These are phyloP conservation scores for Phyllosticta paracitricarpa DNA, from an alignment of 2,329 filamentous ascomycete species.

Conservation along the genomic window DNA sequence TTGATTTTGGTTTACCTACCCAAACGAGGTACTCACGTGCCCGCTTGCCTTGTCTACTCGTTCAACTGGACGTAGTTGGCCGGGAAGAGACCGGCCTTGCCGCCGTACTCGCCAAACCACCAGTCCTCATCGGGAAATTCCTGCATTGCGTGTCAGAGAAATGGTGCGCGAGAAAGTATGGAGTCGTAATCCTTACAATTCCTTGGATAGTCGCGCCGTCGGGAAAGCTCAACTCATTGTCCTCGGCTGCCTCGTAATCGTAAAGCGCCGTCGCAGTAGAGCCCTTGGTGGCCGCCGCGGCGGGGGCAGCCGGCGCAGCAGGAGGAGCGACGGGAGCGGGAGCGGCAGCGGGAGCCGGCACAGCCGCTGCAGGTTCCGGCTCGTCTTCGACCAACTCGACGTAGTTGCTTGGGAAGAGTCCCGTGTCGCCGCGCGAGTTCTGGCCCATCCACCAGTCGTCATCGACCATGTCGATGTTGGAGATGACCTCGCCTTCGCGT, in stretches of 20 bases:
- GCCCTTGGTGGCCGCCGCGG: constrained; percentile 28
- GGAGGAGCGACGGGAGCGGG: constrained; percentile 22
- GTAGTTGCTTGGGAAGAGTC: constrained; percentile 95
- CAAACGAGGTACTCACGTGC: not conserved
- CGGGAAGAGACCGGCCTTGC: constrained; percentile 70
- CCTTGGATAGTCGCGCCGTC: constrained; percentile 75
- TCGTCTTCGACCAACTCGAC: constrained; percentile 71
- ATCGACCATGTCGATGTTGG: constrained; percentile 92
- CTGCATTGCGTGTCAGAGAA: constrained; percentile 28
- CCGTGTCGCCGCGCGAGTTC: constrained; percentile 72
- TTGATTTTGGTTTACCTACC: not conserved
- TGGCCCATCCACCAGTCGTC: constrained; percentile 98
- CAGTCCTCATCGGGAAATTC: constrained; percentile 98
- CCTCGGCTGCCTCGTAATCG: constrained; percentile 94
- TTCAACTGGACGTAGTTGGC: constrained; percentile 42
- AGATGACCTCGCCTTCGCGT: constrained; percentile 76
- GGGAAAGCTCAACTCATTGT: constrained; percentile 78
- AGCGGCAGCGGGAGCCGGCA: constrained; percentile 23
- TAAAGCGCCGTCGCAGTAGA: constrained; percentile 77
- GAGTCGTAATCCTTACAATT: constrained; percentile 47
- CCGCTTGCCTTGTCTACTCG: constrained; percentile 20
- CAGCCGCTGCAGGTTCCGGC: constrained; percentile 23
- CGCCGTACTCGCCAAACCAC: constrained; percentile 87
- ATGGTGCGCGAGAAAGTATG: not conserved
- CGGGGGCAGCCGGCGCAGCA: constrained; percentile 20